Evolutionary conservation across 768 basidiomycete species (phyloP), one percentile per base, ranked within the genome.

Genomic region (Macrolepiota fuliginosa): DNA sequence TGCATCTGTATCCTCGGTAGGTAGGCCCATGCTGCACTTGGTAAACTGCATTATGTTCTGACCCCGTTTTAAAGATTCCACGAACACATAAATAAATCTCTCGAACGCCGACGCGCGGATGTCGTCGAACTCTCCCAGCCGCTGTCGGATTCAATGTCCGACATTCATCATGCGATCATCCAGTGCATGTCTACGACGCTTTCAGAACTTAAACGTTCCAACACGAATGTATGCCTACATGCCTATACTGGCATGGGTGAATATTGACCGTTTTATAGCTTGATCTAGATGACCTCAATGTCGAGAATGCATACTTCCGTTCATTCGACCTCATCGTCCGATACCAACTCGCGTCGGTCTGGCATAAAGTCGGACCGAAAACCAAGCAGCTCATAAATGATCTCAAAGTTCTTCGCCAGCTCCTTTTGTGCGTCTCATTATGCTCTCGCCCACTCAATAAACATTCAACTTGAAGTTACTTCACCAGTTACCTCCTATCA

Each of bases 331-430:
- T 83, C 19, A 82, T 96, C 54, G 94, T 98, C 2, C 86, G 96
- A 2, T 84, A 86, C 35, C 94, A 96, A 68, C 83, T 98, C 7
- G 94, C 97, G 72, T 83, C 94, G 0, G 90, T 97, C 6, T 98
- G 97, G 96, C 95, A 98, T 73, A 93, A 94, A 74, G 96, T 96
- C 27, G 94, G 94, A 0, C 88, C 92, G 0, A 89, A 85, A 63
- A 98, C 96, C 4, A 94, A 92, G 67, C 92, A 95, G 63, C 84
- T 98, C 11, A 94, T 98, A 9, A 84, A 81, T 54, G 96, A 98
- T 71, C 83, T 99, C 17, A 87, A 90, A 0, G 90, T 88, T 1
- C 81, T 99, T 0, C 83, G 97, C 0, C 86, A 89, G 49, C 82
- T 98, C 4, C 84, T 98, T 46, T 81, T 81, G 92, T 94, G 67